Base-by-base conservation (phyloP, 257 asterid genomes). In the Knoxia roxburghii region DNA sequence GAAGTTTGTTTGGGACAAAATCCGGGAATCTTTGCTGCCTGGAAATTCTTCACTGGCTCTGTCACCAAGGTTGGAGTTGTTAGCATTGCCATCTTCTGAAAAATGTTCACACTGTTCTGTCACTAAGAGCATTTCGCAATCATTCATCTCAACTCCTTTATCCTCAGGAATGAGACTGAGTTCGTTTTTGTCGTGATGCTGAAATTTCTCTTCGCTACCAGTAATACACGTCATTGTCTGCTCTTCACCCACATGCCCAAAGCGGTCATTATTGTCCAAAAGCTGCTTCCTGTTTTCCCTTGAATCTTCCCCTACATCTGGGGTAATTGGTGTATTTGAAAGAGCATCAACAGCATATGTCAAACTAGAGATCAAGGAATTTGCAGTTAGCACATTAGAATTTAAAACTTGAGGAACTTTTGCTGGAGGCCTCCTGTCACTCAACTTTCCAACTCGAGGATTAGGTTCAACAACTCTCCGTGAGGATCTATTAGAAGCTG, bases 361-460 rank as follows among this genome's bases (percentile, higher is more conserved):
- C 61, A 79, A 78, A 76, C 75, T 73, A 67, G 72, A 65, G 67
- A 58, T 59, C 72, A 64, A 73, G 70, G 75, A 51, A 48, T 70
- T 75, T 59, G 73, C 54, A 62, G 65, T 78, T 48, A 65, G 69
- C 29, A 63, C 61, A 27, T 37, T 69, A 61, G 70, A 74, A 68
- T 57, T 61, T 65, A 59, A 72, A 43, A 52, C 67, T 70, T 75
- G 72, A 32, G 69, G 30, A 39, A 69, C 72, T 78, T 67, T 67
- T 55, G 76, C 79, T 64, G 67, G 64, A 75, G 72, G 71, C 74
- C 73, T 84, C 76, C 68, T 55, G 68, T 39, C 67, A 61, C 80
- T 83, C 77, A 79, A 75, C 59, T 72, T 77, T 46, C 67, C 76
- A 66, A 78, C 64, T 32, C 78, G 81, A 73, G 73, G 71, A 62